Base-by-base conservation (phyloP, 306 rosid species). In the Oxytropis ochrocephala region DNA sequence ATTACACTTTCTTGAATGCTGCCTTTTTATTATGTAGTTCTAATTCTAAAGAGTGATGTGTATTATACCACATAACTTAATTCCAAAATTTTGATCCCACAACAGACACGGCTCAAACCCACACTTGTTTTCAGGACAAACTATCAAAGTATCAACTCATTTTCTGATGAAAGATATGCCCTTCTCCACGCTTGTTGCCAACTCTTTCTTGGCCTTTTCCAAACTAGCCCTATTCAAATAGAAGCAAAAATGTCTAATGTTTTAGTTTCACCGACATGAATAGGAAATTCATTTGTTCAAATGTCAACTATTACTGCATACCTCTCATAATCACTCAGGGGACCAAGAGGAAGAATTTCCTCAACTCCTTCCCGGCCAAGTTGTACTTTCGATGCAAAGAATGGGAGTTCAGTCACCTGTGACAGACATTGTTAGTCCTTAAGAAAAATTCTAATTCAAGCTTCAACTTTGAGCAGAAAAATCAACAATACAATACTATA, bases 391-490 rank as follows among this genome's bases (percentile, higher is more conserved):
- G 97, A 81, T 63, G 97, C 96, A 62, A 92, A 89, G 92, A 83
- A 92, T 11, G 96, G 96, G 59, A 92, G 89, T 72, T 92, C 97
- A 38, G 96, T 89, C 76, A 91, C 94, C 96, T 91, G 17, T 46
- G 2, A 64, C 2, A 12, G 14, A 65, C 19, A 43, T 49, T 33
- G 50, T 79, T 70, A 65, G 64, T 73, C 54, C 35, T 30, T 12
- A 4, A 9, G 7, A 58, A 66, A 41, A 50, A 16, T 24, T 55
- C 51, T 41, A 7, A 8, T 47, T 64, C 6, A 11, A 17, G 11
- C 67, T 0, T 60, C 14, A 4, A 16, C 14, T 38, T 36, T 6
- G 7, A 9, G 33, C 16, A 18, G 36, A 39, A 38, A 61, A 61
- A 38, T 8, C 38, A 54, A 64, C 67, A 75, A 39, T 17, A 47